Evolutionary conservation across 2,329 filamentous ascomycete species (phyloP), one percentile per base, ranked within the genome.

Genomic region (Chlorencoelia australis): DNA sequence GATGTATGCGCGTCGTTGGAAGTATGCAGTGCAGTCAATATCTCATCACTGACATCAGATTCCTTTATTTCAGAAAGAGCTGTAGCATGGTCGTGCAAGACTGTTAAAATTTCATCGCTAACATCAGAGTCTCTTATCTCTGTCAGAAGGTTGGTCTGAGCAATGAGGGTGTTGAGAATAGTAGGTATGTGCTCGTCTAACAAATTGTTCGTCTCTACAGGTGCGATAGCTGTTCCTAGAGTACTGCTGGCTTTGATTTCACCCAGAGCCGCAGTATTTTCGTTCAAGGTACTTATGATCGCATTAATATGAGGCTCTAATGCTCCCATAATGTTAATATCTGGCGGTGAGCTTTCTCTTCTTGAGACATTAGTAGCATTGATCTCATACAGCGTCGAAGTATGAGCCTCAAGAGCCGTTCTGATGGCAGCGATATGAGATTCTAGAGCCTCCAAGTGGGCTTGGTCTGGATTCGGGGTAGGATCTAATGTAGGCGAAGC

Each of bases 81-180:
- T 15, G 41, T 40, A n/a, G 34, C 33, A 18, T 50, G 47, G 20
- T 52, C 46, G 31, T 54, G 49, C 3, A 56, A 39, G 10, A 49
- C 40, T n/a, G 51, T 55, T 9, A 56, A 37, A 7, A 55, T 54
- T 24, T 55, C 53, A 8, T 52, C 52, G 15, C 41, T 43, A 10
- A 56, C 45, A 36, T 56, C 50, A n/a, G 33, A 20, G n/a, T 54
- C 50, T 34, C 52, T 55, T 30, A 56, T 45, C 35, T 56, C 54
- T 10, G 33, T 45, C 1, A 56, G 40, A 1, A 51, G 17, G 15
- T 29, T 37, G n/a, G 45, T 47, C 19, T 53, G 51, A 5, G 31
- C 28, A 13, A 35, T 39, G 4, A 54, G 42, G 11, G 42, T 49
- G 14, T 42, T 37, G 7, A 52, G 32, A n/a, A 53, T 43, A 4